Evolutionary conservation across 768 basidiomycete species (phyloP), one percentile per base, ranked within the genome.

Genomic region (Lactarius quietus): DNA sequence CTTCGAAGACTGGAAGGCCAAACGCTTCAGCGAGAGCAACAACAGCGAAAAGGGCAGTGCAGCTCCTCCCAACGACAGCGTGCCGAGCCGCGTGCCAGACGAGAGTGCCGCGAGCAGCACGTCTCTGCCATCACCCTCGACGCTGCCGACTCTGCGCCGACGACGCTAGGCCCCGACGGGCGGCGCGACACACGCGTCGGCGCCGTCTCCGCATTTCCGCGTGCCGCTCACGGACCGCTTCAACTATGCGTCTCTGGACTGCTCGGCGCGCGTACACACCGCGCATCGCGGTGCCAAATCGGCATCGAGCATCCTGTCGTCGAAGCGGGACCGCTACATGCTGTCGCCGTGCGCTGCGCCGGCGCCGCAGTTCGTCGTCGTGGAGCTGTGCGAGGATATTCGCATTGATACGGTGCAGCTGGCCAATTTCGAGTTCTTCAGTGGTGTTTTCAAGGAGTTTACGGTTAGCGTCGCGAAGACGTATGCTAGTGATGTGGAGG

Each of bases 391-490:
- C 78, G 96, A 98, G 69, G 97, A 98, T 74, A 94, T 99, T 68
- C 81, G 93, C 53, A 95, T 98, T 71, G 96, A 98, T 74, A 96
- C 94, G 0, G 88, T 98, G 53, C 95, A 98, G 74, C 79, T 99
- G 20, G 95, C 95, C 64, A 96, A 98, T 73, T 97, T 92, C 73
- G 96, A 99, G 78, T 98, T 98, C 79, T 99, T 98, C 77, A 93
- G 90, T 68, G 95, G 95, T 2, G 91, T 97, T 17, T 95, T 98
- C 80, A 90, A 91, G 76, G 93, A 96, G 62, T 90, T 98, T 67
- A 83, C 83, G 6, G 87, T 98, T 55, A 91, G 89, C 74, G 93
- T 86, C 9, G 80, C 84, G 17, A 78, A 79, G 74, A 78, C 74
- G 68, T 78, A 79, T 61, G 74, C 77, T 29, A 75, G 73, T 9